Base-by-base conservation (phyloP, 169 alveolate genomes). In the Amoebophrya sp. region DNA sequence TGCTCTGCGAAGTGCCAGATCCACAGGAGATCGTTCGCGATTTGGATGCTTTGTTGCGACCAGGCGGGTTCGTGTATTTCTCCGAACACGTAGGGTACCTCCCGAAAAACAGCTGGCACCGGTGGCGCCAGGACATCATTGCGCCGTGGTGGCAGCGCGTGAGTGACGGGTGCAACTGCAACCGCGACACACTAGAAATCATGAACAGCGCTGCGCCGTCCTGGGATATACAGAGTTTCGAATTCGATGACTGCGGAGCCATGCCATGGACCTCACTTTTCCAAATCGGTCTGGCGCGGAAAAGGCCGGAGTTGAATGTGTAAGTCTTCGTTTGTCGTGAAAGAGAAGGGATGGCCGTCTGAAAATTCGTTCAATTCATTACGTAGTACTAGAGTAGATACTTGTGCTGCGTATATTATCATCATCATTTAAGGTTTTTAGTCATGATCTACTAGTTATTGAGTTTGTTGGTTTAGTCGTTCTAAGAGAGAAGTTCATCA, bases 91-190 rank as follows among this genome's bases (percentile, higher is more conserved):
- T 65, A 0, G 83, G 83, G 33, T 65, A 65, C 33, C 2, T 1
- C 2, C 83, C 33, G 3, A 10, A 29, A 18, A 65, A 65, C 36
- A 65, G 33, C 83, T 65, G 83, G 83, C 83, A 0, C 33, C 2
- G 83, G 26, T 65, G 83, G 83, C 83, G 83, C 83, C 83, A 65
- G 83, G n/a, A 65, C n/a, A 1, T 65, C 39, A 18, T 65, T 6
- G 83, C 83, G 83, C 83, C 83, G 33, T 65, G 83, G 83, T 65
- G 83, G 83, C 83, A 36, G 83, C 83, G 83, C 36, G 83, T 65
- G 2, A 26, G 38, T 6, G 83, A 26, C 83, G 83, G 83, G 2
- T 65, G 83, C 83, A 1, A 26, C 3, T 65, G 83, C 83, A 65
- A 65, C 83, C 83, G 83, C 83, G 83, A 65, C 26, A 65, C 33